Evolutionary conservation across 2,329 filamentous ascomycete species (phyloP), one percentile per base, ranked within the genome.

Genomic region (Basipetospora chlamydospora): DNA sequence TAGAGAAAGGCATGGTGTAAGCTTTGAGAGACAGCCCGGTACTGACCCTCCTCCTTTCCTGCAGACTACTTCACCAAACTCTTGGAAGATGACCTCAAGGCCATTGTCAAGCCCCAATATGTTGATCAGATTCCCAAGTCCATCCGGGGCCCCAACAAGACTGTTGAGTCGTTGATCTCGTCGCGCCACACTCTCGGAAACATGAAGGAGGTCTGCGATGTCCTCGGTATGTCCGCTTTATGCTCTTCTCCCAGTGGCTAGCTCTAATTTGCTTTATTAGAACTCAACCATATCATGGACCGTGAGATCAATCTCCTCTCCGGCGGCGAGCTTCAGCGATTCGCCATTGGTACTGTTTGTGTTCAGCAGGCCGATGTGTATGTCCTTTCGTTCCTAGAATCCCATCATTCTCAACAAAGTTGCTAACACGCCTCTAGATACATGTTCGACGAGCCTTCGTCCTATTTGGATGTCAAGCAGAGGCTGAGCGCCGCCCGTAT

Each of bases 391-490:
- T 11, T 21, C 17, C 8, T 20, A 20, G 3, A 23, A 23, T 7
- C 13, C 11, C 28, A 26, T 12, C 5, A 18, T 16, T n/a, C 26
- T 28, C 12, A 28, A 28, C 26, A 28, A 7, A n/a, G 26, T 6
- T 23, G 11, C 22, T 23, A 23, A 23, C 22, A 23, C 16, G n/a
- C 2, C n/a, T 28, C 2, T 26, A 43, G 42, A 9, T 98, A 98
- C 70, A 96, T 98, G 90, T 98, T 98, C 52, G 90, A 98, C 60
- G 90, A 98, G 66, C 92, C 92, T 13, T 96, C 88, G 28, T 98
- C 90, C 26, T 98, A 95, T 61, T 74, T 98, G 40, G 92, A 98
- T 80, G 90, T 98, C 55, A 96, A 96, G 73, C 90, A 98, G 64
- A 83, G 90, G 78, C 67, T 98, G 47, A 82, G 80, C 47, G 90